phyloP scores from a whole-genome alignment of 2,329 filamentous ascomycete species.

The Fusarium tjaetaba region DNA sequence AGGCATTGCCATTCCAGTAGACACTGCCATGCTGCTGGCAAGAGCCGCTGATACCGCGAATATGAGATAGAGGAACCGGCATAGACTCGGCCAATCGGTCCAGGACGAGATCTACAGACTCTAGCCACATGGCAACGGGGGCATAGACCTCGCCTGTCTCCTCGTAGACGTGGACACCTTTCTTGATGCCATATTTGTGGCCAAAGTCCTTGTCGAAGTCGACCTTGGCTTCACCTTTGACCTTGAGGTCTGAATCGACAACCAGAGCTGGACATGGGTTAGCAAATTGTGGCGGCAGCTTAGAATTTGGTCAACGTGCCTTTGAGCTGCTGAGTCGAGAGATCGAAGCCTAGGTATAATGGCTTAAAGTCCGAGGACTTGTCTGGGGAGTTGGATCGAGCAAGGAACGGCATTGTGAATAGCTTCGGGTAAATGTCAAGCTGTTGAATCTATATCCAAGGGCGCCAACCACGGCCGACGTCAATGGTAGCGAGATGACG shows the following conservation, averaged over 20 bases:
- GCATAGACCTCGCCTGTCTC: conserved; percentile 89
- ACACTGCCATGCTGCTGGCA: conserved; percentile 98
- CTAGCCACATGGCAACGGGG: conserved; percentile 93
- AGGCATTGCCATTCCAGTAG: conserved; percentile 83
- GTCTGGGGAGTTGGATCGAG: conserved; percentile 6
- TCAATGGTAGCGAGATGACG: conserved; percentile 27
- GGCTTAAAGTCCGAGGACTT: conserved; percentile 54
- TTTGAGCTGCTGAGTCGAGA: conserved; percentile 97
- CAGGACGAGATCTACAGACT: conserved; percentile 89
- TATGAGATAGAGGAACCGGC: conserved; percentile 70
- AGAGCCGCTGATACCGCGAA: conserved; percentile 87
- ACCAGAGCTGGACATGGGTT: conserved; percentile 72
- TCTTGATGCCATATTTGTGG: conserved; percentile 79
- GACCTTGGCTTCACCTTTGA: conserved; percentile 86
- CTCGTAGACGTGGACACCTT: conserved; percentile 87
- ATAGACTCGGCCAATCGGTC: conserved; percentile 74
- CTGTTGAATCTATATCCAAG: background rate
- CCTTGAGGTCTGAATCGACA: conserved; percentile 82
- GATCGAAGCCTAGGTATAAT: conserved; percentile 91
- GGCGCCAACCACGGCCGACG: conserved; percentile 7
- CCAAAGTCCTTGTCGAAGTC: conserved; percentile 90
- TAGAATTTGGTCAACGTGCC: conserved; percentile 57
- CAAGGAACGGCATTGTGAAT: conserved; percentile 26
- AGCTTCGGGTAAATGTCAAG: background rate
- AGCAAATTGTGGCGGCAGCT: background rate